phyloP scores from a whole-genome alignment of 169 alveolate genomes.

The Plasmodium gonderi region DNA sequence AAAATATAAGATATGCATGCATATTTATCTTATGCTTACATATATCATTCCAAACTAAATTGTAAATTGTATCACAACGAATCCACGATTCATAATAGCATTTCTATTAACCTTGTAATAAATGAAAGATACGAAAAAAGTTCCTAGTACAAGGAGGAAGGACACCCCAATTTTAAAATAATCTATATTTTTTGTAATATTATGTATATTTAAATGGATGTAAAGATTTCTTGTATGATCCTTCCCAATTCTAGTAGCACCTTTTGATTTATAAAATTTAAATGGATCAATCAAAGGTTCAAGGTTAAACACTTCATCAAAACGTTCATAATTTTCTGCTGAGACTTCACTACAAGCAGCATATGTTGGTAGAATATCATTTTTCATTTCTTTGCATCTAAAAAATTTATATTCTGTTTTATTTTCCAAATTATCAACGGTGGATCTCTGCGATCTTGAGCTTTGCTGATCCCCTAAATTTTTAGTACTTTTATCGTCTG shows the following conservation, averaged over 20 bases:
- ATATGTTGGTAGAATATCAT: neutral
- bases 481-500: neutral
- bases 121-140: neutral
- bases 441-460: neutral
- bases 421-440: neutral
- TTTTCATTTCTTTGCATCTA: neutral
- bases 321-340: neutral
- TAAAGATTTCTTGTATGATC: neutral
- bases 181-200: neutral
- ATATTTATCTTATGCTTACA: neutral
- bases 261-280: neutral
- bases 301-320: neutral
- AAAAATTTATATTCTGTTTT: neutral
- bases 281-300: neutral
- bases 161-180: neutral
- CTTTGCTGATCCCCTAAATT: neutral
- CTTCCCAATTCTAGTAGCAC: neutral
- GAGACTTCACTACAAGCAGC: neutral
- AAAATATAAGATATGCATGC: neutral
- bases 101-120: neutral
- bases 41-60: neutral
- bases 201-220: neutral
- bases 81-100: neutral
- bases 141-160: neutral
- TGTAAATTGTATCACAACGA: neutral